phyloP scores from a whole-genome alignment of 1,139 yeast genomes.

The Yamadazyma buinensis region DNA sequence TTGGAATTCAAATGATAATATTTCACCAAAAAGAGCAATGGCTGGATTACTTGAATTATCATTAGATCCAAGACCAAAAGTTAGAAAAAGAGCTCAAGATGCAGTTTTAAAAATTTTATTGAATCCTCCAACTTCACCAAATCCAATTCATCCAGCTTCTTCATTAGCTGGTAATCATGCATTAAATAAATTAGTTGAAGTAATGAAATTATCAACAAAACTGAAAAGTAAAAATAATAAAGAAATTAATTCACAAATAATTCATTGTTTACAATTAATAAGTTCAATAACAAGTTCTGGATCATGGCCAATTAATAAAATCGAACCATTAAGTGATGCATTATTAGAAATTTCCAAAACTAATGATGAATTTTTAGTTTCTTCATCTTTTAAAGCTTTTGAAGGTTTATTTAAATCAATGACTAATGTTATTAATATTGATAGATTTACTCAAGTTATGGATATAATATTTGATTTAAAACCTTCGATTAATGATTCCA shows the following conservation, averaged over 20 bases:
- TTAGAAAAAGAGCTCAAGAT: slow-evolving; percentile 92
- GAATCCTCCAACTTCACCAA: slow-evolving; percentile 80
- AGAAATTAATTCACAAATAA: slow-evolving; percentile 53
- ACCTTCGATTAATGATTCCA: slow-evolving; percentile 78
- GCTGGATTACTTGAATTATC: slow-evolving; percentile 77
- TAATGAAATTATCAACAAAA: slow-evolving; percentile 35
- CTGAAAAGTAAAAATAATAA: slow-evolving; percentile 35
- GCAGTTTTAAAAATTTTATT: slow-evolving; percentile 61
- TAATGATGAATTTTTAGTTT: slow-evolving; percentile 77
- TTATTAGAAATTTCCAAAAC: slow-evolving; percentile 75
- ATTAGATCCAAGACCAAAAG: slow-evolving; percentile 89
- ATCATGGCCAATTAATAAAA: slow-evolving; percentile 73
- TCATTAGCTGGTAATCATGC: slow-evolving; percentile 66
- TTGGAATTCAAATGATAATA: slow-evolving; percentile 56
- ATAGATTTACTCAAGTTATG: slow-evolving; percentile 60
- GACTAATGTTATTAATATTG: slow-evolving; percentile 59
- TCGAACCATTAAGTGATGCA: slow-evolving; percentile 72
- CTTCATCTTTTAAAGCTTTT: slow-evolving; percentile 80
- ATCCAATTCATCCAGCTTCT: slow-evolving; percentile 74
- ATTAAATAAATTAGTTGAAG: slow-evolving; percentile 48
- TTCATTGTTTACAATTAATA: slow-evolving; percentile 75
- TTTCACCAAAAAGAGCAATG: slow-evolving; percentile 80
- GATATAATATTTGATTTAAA: slow-evolving; percentile 73
- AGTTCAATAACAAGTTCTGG: slow-evolving; percentile 66
- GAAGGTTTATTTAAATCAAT: slow-evolving; percentile 81